Conservation (phyloP, 768 basidiomycete genomes). For the Tephrocybe rancida region DNA sequence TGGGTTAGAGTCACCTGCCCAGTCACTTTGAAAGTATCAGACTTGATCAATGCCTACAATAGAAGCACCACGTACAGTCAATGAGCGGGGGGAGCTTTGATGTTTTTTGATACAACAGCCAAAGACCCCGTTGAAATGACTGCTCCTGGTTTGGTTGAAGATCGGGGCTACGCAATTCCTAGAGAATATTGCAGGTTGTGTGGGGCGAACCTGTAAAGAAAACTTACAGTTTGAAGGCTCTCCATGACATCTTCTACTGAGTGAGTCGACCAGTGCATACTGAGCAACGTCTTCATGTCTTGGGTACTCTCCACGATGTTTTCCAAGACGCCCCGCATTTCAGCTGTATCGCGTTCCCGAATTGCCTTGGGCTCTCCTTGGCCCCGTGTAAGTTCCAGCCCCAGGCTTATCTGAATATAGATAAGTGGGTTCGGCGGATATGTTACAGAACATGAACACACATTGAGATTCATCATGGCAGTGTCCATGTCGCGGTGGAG, state of each 20-base stretch:
- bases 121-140: slow-evolving; percentile 38
- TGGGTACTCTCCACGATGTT: slow-evolving; percentile 31
- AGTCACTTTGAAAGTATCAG: slow-evolving; percentile 32
- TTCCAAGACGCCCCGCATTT: slow-evolving; percentile 36
- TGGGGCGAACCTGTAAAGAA: background rate
- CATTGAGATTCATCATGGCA: slow-evolving; percentile 37
- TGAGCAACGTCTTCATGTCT: slow-evolving; percentile 36
- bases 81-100: slow-evolving; percentile 42
- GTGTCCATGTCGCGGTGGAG: slow-evolving; percentile 39
- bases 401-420: slow-evolving; percentile 22
- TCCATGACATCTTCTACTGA: slow-evolving; percentile 43
- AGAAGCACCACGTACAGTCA: slow-evolving; percentile 32
- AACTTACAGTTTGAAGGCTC: slow-evolving; percentile 38
- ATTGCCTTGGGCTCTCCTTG: slow-evolving; percentile 28
- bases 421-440: slow-evolving; percentile 14
- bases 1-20: slow-evolving; percentile 39
- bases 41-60: background rate
- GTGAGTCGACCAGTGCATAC: slow-evolving; percentile 27
- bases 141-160: slow-evolving; percentile 31
- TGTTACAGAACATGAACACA: slow-evolving; percentile 19
- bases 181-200: slow-evolving; percentile 1
- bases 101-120: slow-evolving; percentile 39
- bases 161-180: slow-evolving; percentile 38
- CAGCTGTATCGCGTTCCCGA: slow-evolving; percentile 34
- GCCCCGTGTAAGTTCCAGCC: slow-evolving; percentile 28